phyloP scores from a whole-genome alignment of 495 filamentous ascomycete genomes.

The Aspergillus biplanus region DNA sequence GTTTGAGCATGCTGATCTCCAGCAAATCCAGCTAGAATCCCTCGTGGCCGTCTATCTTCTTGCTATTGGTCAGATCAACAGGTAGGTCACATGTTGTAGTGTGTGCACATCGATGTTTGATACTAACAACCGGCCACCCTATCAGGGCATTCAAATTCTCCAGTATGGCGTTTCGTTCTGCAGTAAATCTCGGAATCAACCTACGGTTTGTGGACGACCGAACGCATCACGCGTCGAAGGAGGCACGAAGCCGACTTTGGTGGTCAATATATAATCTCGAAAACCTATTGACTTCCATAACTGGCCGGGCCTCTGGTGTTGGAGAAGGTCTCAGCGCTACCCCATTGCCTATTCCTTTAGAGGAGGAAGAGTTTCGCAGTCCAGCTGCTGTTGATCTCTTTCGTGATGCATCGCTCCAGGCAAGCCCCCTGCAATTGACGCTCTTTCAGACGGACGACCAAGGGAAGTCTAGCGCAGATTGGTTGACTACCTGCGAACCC shows the following conservation, averaged over 20 bases:
- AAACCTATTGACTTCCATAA: conserved; percentile 59
- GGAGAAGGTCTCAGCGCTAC: conserved; percentile 56
- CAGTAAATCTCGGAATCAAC: conserved; percentile 62
- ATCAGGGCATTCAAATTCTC: conserved; percentile 61
- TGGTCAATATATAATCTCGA: conserved; percentile 66
- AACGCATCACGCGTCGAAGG: conserved; percentile 54
- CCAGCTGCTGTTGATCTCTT: conserved; percentile 29
- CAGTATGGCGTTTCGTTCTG: conserved; percentile 61
- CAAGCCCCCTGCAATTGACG: conserved; percentile 34
- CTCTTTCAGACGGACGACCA: conserved; percentile 33
- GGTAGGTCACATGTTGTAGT: conserved; percentile 42
- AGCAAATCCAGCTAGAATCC: conserved; percentile 59
- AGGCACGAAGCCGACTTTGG: conserved; percentile 64
- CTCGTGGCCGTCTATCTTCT: conserved; percentile 64
- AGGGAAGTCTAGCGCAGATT: conserved; percentile 20
- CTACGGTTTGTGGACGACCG: conserved; percentile 56
- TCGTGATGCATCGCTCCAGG: conserved; percentile 25
- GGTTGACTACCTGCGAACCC: conserved; percentile 33
- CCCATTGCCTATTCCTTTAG: conserved; percentile 55
- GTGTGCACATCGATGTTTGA: background rate
- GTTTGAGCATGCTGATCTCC: conserved; percentile 59
- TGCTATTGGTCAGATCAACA: conserved; percentile 60
- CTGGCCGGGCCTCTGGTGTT: conserved; percentile 62
- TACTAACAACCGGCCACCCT: conserved; percentile 5
- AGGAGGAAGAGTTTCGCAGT: conserved; percentile 49